Percentiles rank a stretch among this genome's conserved stretches.
These are phyloP conservation scores for Hirschioporus abietinus DNA, from an alignment of 768 basidiomycete genomes.

Conservation along the genomic window DNA sequence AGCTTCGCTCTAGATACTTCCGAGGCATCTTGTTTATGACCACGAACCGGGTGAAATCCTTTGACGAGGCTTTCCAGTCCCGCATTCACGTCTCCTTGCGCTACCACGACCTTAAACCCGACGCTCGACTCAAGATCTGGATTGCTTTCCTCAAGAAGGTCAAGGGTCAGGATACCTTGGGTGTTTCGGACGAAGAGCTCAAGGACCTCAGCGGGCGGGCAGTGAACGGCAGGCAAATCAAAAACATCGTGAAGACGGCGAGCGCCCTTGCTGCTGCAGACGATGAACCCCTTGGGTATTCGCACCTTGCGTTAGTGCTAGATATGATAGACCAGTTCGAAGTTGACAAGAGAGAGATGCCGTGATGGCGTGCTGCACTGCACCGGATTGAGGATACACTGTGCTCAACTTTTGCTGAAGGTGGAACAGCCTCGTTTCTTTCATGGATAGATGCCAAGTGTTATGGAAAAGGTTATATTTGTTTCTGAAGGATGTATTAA, in stretches of 20 bases:
- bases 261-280: conserved; percentile 27
- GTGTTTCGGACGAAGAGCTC: conserved; percentile 9
- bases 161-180: conserved; percentile 6
- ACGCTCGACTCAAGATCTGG: conserved; percentile 17
- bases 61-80: conserved; percentile 29
- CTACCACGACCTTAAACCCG: conserved; percentile 17
- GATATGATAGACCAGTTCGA: conserved; percentile 58
- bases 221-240: conserved; percentile 21
- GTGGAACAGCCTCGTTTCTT: no score
- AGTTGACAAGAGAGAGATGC: not conserved
- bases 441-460: no score
- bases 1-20: conserved; percentile 18
- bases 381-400: no score
- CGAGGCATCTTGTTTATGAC: conserved; percentile 34
- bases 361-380: not conserved
- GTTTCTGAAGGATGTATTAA: no score
- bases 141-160: conserved; percentile 17
- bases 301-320: conserved; percentile 51
- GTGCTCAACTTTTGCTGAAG: no score
- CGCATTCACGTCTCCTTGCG: conserved; percentile 19
- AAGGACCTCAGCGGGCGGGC: conserved; percentile 10
- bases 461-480: no score
- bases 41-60: conserved; percentile 31
- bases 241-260: conserved; percentile 22
- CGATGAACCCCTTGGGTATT: conserved; percentile 38